Percentiles rank a stretch among this genome's conserved stretches.
phyloP scores from a whole-genome alignment of 2,329 filamentous ascomycete species.

The Cryphonectria naterciae region DNA sequence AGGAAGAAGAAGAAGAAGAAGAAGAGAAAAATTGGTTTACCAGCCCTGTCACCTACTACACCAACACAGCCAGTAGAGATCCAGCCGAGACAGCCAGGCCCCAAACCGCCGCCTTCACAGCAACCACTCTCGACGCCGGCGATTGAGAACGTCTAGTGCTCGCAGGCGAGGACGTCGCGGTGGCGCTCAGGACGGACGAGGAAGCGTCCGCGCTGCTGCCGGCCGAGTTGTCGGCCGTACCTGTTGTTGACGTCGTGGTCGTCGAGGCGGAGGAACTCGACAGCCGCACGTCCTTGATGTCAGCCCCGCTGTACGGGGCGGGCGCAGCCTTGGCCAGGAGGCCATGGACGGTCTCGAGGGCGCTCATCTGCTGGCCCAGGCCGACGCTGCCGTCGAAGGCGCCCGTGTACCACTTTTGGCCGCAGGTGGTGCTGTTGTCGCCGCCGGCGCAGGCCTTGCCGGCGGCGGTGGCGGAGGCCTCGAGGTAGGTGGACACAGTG shows the following conservation, averaged over 20 bases:
- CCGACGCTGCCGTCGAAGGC: slow-evolving; percentile 59
- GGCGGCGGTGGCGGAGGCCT: slow-evolving; percentile 58
- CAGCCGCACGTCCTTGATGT: slow-evolving; percentile 51
- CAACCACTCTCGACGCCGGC: slow-evolving; percentile 9
- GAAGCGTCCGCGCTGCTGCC: not conserved
- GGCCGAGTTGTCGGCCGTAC: not conserved
- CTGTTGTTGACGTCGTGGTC: not conserved
- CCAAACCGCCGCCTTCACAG: slow-evolving; percentile 20
- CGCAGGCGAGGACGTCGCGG: slow-evolving; percentile 19
- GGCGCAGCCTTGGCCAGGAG: slow-evolving; percentile 51
- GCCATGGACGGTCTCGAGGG: slow-evolving; percentile 66
- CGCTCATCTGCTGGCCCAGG: slow-evolving; percentile 67
- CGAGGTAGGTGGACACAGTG: slow-evolving; percentile 53
- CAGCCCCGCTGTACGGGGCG: slow-evolving; percentile 51
- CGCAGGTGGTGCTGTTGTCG: slow-evolving; percentile 56
- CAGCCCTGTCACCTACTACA: not conserved
- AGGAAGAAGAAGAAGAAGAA: not conserved
- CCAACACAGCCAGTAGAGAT: not conserved
- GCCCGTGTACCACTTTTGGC: slow-evolving; percentile 65
- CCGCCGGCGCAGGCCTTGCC: slow-evolving; percentile 61
- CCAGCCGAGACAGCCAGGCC: slow-evolving; percentile 6
- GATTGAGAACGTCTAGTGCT: slow-evolving; percentile 27
- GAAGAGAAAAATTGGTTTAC: not conserved
- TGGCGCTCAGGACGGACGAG: slow-evolving; percentile 19
- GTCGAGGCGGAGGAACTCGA: slow-evolving; percentile 20